phyloP scores from a whole-genome alignment of 176 grass and related monocot species.

The Aegilops tauschii region DNA sequence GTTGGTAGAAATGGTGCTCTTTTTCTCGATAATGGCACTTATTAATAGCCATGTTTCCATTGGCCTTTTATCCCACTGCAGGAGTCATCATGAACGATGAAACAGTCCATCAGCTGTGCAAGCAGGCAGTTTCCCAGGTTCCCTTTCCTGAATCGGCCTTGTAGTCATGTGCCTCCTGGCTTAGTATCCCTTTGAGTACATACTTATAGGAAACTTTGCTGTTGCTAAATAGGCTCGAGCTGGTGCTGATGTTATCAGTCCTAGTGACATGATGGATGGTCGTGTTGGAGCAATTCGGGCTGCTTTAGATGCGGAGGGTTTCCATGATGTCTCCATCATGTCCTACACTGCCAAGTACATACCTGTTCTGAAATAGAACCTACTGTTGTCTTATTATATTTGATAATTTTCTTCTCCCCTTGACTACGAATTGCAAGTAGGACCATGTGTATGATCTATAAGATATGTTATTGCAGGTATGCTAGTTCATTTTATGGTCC shows the following conservation, averaged over 20 bases:
- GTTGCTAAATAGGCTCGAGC: conserved; percentile 68
- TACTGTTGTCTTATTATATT: neutral
- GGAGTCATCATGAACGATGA: conserved; percentile 98
- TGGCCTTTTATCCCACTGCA: conserved; percentile 13
- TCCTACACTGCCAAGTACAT: conserved; percentile 96
- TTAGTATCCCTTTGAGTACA: neutral
- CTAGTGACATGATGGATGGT: conserved; percentile 99
- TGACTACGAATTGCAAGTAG: neutral
- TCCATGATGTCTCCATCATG: conserved; percentile 97
- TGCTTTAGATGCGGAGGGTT: conserved; percentile 87
- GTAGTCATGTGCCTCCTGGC: neutral
- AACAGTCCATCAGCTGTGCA: conserved; percentile 96
- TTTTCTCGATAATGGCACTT: neutral
- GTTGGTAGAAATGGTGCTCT: neutral
- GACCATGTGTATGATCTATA: neutral
- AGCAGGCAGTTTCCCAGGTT: conserved; percentile 98
- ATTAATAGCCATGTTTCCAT: neutral
- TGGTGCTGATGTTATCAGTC: conserved; percentile 94
- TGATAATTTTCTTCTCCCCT: neutral
- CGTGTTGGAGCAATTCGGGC: conserved; percentile 77
- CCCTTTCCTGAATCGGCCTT: neutral
- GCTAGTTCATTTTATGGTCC: conserved; percentile 59
- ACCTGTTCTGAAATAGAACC: neutral
- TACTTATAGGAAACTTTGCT: neutral
- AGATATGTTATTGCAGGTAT: conserved; percentile 53